Base-by-base conservation (phyloP, 2,329 filamentous ascomycete species). In the Cylindrodendrum hubeiense region DNA sequence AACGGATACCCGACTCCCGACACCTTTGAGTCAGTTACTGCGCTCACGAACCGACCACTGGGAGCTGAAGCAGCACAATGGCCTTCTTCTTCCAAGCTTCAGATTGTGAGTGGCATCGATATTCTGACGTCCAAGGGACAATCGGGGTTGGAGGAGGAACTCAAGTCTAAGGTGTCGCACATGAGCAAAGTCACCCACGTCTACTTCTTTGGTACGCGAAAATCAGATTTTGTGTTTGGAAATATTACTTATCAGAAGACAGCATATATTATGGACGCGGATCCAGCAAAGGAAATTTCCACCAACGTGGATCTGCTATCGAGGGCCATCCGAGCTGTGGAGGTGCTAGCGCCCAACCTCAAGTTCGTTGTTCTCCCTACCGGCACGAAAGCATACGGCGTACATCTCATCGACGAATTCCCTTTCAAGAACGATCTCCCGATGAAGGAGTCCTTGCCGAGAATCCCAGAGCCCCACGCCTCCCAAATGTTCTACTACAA, bases 401-500 rank as follows among this genome's bases (percentile, higher is more conserved):
- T 76, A 21, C 76, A 77, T 47, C 65, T 77, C n/a, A 57, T 77
- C 39, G 72, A 75, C 37, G 53, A 71, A 9, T 74, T 74, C 60
- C 74, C 71, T 39, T 73, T 73, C 60, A 75, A 73, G 61, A 71
- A 75, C 61, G 71, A 70, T 68, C 77, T 77, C 15, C 81, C 82
- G 0, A 68, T 83, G 46, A 75, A 75, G 30, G 82, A 84, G 71
- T 74, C 75, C 12, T 67, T 78, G 28, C 79, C 79, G 0, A 78
- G 80, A n/a, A 78, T 84, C 34, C 79, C 80, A 2, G 77, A 80
- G 57, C 81, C 80, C 0, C 79, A 78, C 53, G 79, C 79, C 2
- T 79, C 79, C 12, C 76, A 82, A 63, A 80, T 84, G 65, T 84
- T 84, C 74, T 84, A 84, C 73, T 84, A 84, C 68, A 75, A 70